phyloP scores from a whole-genome alignment of 768 basidiomycete genomes.

The Kwoniella sp. region DNA sequence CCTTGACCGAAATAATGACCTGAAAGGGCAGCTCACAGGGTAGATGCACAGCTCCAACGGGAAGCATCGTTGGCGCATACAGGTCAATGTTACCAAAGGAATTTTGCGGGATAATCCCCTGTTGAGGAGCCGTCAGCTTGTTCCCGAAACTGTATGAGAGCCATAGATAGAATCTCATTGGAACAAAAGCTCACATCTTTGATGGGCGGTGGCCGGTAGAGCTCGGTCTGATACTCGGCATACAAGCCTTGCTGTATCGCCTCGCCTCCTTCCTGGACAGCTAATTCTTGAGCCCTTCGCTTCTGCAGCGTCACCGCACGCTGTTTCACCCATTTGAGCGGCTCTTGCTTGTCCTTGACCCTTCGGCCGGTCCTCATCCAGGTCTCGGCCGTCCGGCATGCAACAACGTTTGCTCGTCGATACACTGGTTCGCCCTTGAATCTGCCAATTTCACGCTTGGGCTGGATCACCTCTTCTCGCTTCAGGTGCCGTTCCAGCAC shows the following conservation, averaged over 20 bases:
- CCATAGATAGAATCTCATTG: background rate
- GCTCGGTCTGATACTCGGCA: slow-evolving; percentile 78
- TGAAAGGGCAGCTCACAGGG: slow-evolving; percentile 68
- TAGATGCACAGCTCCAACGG: slow-evolving; percentile 79
- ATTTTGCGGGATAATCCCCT: slow-evolving; percentile 95
- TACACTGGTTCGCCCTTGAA: slow-evolving; percentile 94
- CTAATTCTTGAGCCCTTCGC: slow-evolving; percentile 71
- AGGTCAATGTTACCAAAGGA: slow-evolving; percentile 96
- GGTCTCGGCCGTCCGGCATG: slow-evolving; percentile 86
- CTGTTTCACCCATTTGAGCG: slow-evolving; percentile 86
- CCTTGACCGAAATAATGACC: background rate
- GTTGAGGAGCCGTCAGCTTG: background rate
- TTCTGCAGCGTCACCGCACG: slow-evolving; percentile 77
- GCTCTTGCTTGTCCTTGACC: slow-evolving; percentile 73
- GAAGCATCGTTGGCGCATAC: slow-evolving; percentile 93
- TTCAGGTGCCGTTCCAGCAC: slow-evolving; percentile 83
- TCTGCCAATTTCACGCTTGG: slow-evolving; percentile 74
- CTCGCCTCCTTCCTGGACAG: slow-evolving; percentile 60
- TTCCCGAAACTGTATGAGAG: no score
- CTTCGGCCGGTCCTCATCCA: slow-evolving; percentile 87
- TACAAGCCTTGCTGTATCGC: slow-evolving; percentile 86
- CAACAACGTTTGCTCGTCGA: slow-evolving; percentile 77
- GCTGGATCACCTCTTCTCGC: slow-evolving; percentile 81
- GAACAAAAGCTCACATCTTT: slow-evolving; percentile 68
- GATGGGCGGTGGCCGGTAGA: slow-evolving; percentile 77